Evolutionary conservation across 768 basidiomycete genomes (phyloP).

Genomic region (Phanerochaete carnosa): DNA sequence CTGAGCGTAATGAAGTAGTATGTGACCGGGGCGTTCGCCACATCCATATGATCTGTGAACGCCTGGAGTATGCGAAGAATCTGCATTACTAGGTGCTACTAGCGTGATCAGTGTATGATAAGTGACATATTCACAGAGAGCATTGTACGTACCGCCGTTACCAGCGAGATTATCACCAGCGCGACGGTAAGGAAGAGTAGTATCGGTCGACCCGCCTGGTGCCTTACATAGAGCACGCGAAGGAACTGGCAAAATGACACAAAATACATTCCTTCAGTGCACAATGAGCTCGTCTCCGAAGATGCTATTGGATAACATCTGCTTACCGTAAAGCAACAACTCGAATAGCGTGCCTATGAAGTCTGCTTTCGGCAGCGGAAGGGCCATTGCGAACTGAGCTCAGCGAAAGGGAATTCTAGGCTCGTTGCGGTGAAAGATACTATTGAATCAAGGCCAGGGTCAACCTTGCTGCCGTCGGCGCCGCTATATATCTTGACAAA

Average conservation of each 20-base stretch:
- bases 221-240: background rate
- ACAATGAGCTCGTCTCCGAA: background rate
- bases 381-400: background rate
- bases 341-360: slow-evolving; percentile 10
- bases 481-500: background rate
- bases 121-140: too few species aligned
- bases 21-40: slow-evolving; percentile 12
- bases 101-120: too few species aligned
- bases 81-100: too few species aligned
- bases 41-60: too few species aligned
- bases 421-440: background rate
- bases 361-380: slow-evolving; percentile 9
- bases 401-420: background rate
- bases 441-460: background rate
- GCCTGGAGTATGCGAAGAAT: too few species aligned
- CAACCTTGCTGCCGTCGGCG: too few species aligned
- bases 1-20: slow-evolving; percentile 21
- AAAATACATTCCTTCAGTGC: slow-evolving; percentile 7
- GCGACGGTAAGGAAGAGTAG: slow-evolving; percentile 5
- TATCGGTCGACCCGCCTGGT: background rate
- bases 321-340: slow-evolving; percentile 8
- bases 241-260: slow-evolving; percentile 3
- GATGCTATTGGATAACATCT: background rate
- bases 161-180: slow-evolving; percentile 8
- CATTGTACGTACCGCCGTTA: slow-evolving; percentile 16